Percentiles rank a stretch among this genome's conserved stretches.
Conservation (phyloP, 2,329 filamentous ascomycete species). For the Colletotrichum orchidophilum region DNA sequence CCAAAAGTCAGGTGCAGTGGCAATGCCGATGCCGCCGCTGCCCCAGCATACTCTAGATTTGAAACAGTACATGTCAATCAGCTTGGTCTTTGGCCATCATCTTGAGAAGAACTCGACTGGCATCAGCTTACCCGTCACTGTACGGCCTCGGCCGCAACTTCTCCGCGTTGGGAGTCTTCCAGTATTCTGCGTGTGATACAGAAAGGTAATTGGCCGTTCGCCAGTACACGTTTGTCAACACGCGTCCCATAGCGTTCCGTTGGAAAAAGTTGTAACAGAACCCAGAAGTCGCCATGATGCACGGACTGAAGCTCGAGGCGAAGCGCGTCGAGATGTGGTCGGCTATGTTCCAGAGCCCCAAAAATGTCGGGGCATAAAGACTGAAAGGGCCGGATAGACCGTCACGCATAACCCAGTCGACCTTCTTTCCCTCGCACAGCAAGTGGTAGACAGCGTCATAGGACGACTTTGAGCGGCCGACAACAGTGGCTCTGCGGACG, state of each 20-base stretch:
- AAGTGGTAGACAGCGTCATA: slow-evolving; percentile 46
- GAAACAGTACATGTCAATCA: neutral
- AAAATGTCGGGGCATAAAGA: slow-evolving; percentile 35
- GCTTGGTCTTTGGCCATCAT: too few species aligned
- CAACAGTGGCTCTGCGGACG: slow-evolving; percentile 37
- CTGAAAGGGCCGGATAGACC: slow-evolving; percentile 41
- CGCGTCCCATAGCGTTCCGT: slow-evolving; percentile 35
- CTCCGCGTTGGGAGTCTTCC: slow-evolving; percentile 33
- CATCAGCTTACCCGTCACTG: slow-evolving; percentile 22
- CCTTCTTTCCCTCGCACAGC: slow-evolving; percentile 41
- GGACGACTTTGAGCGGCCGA: slow-evolving; percentile 45
- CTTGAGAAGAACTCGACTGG: too few species aligned
- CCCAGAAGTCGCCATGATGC: slow-evolving; percentile 43
- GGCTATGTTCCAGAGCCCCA: slow-evolving; percentile 41
- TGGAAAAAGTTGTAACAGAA: slow-evolving; percentile 40
- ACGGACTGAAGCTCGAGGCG: slow-evolving; percentile 38
- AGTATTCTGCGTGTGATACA: neutral
- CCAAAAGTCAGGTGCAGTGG: slow-evolving; percentile 46
- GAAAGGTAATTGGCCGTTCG: neutral
- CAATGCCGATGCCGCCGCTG: slow-evolving; percentile 42
- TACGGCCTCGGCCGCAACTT: slow-evolving; percentile 35
- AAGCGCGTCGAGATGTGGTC: slow-evolving; percentile 40
- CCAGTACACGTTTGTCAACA: slow-evolving; percentile 35
- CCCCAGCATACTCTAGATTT: slow-evolving; percentile 43
- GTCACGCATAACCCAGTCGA: slow-evolving; percentile 45